Conservation (phyloP, 2,329 filamentous ascomycete species). For the Monosporascus sp. region DNA sequence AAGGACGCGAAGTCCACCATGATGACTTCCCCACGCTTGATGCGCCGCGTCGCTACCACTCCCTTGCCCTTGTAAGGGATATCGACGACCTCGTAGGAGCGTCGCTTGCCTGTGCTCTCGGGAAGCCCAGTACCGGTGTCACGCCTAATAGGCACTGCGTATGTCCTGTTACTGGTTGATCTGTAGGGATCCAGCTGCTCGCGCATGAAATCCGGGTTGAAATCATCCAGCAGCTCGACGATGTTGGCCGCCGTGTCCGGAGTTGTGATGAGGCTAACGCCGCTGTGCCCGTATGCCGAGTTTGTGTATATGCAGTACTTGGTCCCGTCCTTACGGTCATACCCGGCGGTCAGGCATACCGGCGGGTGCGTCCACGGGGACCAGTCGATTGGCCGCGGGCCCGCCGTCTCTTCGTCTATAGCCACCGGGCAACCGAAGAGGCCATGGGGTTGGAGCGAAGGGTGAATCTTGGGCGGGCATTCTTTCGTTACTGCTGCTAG, state of each 20-base stretch:
- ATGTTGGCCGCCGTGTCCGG: slow-evolving; percentile 27
- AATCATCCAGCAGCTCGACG: slow-evolving; percentile 23
- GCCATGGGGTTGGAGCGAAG: slow-evolving; percentile 6
- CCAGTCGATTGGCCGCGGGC: slow-evolving; percentile 15
- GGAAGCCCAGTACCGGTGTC: neutral
- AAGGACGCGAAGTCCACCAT: slow-evolving; percentile 31
- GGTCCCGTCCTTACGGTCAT: neutral
- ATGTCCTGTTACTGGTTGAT: neutral
- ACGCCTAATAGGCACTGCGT: neutral
- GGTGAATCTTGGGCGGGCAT: slow-evolving; percentile 15
- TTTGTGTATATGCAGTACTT: slow-evolving; percentile 23
- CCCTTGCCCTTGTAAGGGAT: slow-evolving; percentile 29
- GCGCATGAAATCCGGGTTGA: slow-evolving; percentile 10
- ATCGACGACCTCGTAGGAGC: slow-evolving; percentile 23
- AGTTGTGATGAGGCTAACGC: slow-evolving; percentile 30
- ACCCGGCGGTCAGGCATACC: slow-evolving; percentile 11
- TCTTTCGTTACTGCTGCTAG: slow-evolving; percentile 4
- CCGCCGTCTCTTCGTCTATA: slow-evolving; percentile 14
- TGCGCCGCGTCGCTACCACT: slow-evolving; percentile 26
- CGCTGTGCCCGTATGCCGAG: slow-evolving; percentile 20
- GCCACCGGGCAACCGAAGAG: slow-evolving; percentile 14
- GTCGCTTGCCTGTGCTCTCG: neutral
- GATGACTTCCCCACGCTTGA: slow-evolving; percentile 28
- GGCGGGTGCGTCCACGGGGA: slow-evolving; percentile 22
- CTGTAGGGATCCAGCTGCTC: neutral